phyloP scores from a whole-genome alignment of 805 yeast species.

The Metschnikowia gelsemii region DNA sequence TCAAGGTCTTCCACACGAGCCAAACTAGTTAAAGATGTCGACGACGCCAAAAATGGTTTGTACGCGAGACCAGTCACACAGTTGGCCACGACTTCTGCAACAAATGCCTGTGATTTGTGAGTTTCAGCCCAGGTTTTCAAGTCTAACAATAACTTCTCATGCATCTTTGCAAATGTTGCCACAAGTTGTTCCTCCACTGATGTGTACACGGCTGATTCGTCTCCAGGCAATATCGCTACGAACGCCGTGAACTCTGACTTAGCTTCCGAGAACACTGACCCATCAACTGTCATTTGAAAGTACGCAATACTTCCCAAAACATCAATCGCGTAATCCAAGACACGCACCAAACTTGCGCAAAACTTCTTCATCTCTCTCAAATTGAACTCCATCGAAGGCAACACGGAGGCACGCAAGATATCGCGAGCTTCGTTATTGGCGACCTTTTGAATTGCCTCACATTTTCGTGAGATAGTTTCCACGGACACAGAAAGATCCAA shows the following conservation, averaged over 20 bases:
- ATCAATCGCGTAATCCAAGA: slow-evolving; percentile 16
- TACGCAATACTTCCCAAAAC: slow-evolving; percentile 10
- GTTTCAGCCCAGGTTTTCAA: slow-evolving; percentile 36
- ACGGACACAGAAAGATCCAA: slow-evolving; percentile 28
- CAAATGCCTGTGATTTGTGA: slow-evolving; percentile 39
- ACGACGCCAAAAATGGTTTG: slow-evolving; percentile 23
- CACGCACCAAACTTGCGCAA: slow-evolving; percentile 10
- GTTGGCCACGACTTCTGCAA: slow-evolving; percentile 45
- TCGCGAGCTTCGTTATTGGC: slow-evolving; percentile 15
- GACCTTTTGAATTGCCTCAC: slow-evolving; percentile 18
- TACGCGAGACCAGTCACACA: slow-evolving; percentile 42
- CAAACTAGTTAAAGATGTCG: slow-evolving; percentile 25
- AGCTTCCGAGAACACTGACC: slow-evolving; percentile 11
- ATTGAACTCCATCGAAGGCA: slow-evolving; percentile 22
- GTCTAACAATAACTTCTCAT: slow-evolving; percentile 23
- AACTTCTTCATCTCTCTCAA: slow-evolving; percentile 17
- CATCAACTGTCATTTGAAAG: slow-evolving; percentile 8
- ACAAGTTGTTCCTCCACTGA: slow-evolving; percentile 21
- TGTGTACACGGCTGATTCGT: slow-evolving; percentile 14
- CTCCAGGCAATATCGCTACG: slow-evolving; percentile 6
- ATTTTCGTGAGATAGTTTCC: slow-evolving; percentile 16
- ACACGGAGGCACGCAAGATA: slow-evolving; percentile 19
- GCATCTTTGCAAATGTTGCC: slow-evolving; percentile 20
- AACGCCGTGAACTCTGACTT: slow-evolving; percentile 3
- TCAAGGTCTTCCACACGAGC: slow-evolving; percentile 43